These are phyloP conservation scores for Blastobotrys illinoisensis DNA, from an alignment of 1,139 yeast species.

Conservation along the genomic window DNA sequence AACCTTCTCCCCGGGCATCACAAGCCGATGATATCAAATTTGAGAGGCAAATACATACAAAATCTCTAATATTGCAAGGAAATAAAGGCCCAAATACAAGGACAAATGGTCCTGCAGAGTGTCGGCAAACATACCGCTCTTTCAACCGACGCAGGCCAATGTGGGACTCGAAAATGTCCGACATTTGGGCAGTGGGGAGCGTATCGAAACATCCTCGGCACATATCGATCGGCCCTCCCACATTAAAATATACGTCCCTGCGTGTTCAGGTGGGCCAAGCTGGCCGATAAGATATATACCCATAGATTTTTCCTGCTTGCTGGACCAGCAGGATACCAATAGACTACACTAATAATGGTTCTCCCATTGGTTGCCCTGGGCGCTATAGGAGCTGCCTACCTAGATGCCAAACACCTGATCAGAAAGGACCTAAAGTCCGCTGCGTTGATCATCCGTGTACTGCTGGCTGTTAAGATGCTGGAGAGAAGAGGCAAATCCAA, in stretches of 20 bases:
- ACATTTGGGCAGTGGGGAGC: background rate
- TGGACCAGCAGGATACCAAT: background rate
- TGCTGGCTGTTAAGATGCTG: background rate
- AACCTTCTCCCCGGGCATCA: background rate
- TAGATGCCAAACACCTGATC: slow-evolving; percentile 30
- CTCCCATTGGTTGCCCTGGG: background rate
- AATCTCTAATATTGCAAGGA: too few species aligned
- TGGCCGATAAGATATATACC: background rate
- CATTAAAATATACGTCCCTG: background rate
- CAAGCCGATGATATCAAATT: too few species aligned
- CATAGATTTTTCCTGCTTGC: background rate
- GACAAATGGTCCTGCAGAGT: too few species aligned
- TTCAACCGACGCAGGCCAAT: too few species aligned
- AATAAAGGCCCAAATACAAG: too few species aligned
- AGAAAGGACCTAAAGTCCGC: slow-evolving; percentile 23
- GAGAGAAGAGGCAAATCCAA: slow-evolving; percentile 43
- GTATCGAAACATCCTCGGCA: background rate
- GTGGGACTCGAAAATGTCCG: background rate
- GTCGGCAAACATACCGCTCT: too few species aligned
- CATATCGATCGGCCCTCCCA: background rate
- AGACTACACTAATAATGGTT: background rate
- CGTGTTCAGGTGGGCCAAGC: background rate
- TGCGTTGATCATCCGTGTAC: background rate
- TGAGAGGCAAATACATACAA: too few species aligned
- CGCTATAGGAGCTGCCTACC: slow-evolving; percentile 28